Base-by-base conservation (phyloP, 177 flowering plant genomes). In the Telopea speciosissima region DNA sequence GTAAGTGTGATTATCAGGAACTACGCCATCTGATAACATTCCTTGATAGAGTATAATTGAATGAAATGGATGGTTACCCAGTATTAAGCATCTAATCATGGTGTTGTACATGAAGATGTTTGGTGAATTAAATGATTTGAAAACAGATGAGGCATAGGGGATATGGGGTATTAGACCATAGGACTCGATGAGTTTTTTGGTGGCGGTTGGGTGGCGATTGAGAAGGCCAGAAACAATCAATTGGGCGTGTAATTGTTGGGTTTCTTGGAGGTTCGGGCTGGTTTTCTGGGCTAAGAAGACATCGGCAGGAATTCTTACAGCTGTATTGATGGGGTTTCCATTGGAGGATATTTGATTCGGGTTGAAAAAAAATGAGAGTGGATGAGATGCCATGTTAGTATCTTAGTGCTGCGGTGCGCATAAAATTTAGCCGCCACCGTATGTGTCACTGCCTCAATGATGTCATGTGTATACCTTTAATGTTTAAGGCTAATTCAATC, bases 1-100 rank as follows among this genome's bases (percentile, higher is more conserved):
- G 56, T 62, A 83, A 11, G 85, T 83, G 78, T 81, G 74, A 70
- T 69, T 78, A 59, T 83, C 81, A 3, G 83, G 83, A 5, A 33
- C 31, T 8, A 76, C 36, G 26, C 72, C 71, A 7, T 58, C 25
- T n/a, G 58, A 40, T 10, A 82, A 66, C 64, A 80, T 68, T 9
- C 74, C 10, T 19, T 76, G 17, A 58, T 71, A 80, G 31, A 76
- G 65, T 14, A 75, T 24, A 58, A 80, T 31, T 1, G 83, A 68
- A 36, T 63, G 17, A 22, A 68, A 33, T 24, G 75, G 74, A 31
- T 19, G 23, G 45, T 78, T 73, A 28, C 67, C 65, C 26, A 68
- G 62, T 6, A 62, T 76, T 4, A 82, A 70, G 45, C 76, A 80
- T 79, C 85, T 78, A 56, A 82, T 79, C 64, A 81, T 68, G 69